Evolutionary conservation across 306 rosid genomes (phyloP), one percentile per base, ranked within the genome.

Genomic region (Citrullus colocynthis): DNA sequence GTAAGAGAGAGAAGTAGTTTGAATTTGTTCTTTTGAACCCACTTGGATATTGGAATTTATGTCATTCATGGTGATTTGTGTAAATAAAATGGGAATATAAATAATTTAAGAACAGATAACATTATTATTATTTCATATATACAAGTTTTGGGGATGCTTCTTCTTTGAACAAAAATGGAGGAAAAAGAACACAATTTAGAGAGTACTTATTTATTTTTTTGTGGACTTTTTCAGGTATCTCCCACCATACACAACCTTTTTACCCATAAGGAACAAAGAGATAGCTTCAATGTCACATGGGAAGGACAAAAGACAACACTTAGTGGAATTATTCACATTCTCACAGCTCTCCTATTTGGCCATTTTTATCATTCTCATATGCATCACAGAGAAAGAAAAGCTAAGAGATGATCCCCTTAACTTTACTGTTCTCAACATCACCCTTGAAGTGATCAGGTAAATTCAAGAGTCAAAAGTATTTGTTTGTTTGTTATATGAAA

Each of bases 391-490:
- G 74, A 86, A 84, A 28, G 30, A 85, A 52, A 85, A 85, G 83
- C 51, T 94, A 52, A 91, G 73, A 76, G 84, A 89, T 9, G 98
- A 91, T 52, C 93, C 93, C 3, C 88, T 94, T 80, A 93, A 91
- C 79, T 91, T 91, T n/a, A 91, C 67, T 42, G 86, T 89, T 1
- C 41, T 91, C 30, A 88, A 79, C 82, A 81, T 94, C 67, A 79
- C 86, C 77, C 1, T 88, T 3, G 98, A 91, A 87, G 94, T 91
- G 0, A 74, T 80, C 45, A 85, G 91, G 96, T 83, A 39, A 52
- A 1, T 52, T 52, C 57, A 12, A 48, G 10, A 42, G 0, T 42
- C 45, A 6, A 24, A 24, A 42, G 5, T 5, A 36, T 36, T 36
- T 0, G 6, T 36, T 36, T 36, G 5, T 36, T 36, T 36, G 0